A percentile compares a stretch with the other conserved stretches of the same genome.
phyloP scores from a whole-genome alignment of 1,284 basidiomycete species.

The Vanrija pseudolonga region DNA sequence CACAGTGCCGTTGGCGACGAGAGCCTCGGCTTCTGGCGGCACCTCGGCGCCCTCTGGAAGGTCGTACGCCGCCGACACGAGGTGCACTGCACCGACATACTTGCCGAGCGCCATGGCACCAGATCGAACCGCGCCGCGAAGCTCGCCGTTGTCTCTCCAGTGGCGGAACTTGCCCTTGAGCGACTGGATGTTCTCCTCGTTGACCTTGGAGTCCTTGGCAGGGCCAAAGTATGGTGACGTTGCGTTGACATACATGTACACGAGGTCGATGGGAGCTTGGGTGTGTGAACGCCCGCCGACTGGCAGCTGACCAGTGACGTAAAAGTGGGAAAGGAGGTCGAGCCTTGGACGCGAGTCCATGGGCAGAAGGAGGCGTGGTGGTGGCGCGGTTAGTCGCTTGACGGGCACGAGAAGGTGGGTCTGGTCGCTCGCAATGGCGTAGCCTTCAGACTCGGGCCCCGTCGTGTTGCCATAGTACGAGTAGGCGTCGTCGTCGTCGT shows the following conservation, averaged over 20 bases:
- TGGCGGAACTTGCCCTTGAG: constrained; percentile 20
- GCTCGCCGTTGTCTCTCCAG: constrained; percentile 44
- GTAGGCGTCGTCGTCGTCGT: too few relatives aligned
- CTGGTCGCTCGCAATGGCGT: constrained; percentile 9
- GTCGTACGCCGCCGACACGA: constrained; percentile 35
- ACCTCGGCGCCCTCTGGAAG: constrained; percentile 9
- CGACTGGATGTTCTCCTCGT: constrained; percentile 17
- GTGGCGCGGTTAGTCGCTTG: background rate
- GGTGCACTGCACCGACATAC: constrained; percentile 28
- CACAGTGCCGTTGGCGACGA: constrained; percentile 2
- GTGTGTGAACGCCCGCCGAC: background rate
- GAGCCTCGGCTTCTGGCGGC: background rate
- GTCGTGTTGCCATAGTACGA: too few relatives aligned
- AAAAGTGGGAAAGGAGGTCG: constrained; percentile 17
- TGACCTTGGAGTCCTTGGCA: constrained; percentile 20
- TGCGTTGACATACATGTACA: constrained; percentile 42
- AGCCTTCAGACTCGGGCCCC: constrained; percentile 2
- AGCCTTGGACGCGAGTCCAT: constrained; percentile 13
- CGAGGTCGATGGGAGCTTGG: constrained; percentile 25
- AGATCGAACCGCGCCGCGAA: constrained; percentile 36
- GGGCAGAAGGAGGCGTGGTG: constrained; percentile 12
- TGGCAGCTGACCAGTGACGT: constrained; percentile 14
- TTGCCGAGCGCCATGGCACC: constrained; percentile 22
- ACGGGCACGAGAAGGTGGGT: constrained; percentile 20
- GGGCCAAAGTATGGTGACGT: constrained; percentile 25